A percentile compares a stretch with the other conserved stretches of the same genome.
These are phyloP conservation scores for Neofusicoccum parvum DNA, from an alignment of 2,329 filamentous ascomycete genomes.

Conservation along the genomic window DNA sequence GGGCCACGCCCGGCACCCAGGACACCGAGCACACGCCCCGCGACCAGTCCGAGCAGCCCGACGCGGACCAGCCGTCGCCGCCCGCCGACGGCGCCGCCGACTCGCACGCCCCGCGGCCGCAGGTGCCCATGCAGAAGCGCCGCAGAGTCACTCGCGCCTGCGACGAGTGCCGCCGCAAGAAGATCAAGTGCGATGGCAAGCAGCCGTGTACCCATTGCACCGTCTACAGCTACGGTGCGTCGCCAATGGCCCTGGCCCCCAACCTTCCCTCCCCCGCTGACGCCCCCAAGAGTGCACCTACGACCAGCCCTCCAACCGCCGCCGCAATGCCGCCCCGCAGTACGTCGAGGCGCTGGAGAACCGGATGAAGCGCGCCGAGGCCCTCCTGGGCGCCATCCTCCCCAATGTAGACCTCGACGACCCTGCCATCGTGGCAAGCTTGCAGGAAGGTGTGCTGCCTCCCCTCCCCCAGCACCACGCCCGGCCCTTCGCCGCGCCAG, in stretches of 20 bases:
- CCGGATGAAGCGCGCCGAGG: constrained; percentile 80
- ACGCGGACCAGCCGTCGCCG: constrained; percentile 8
- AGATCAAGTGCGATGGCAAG: constrained; percentile 59
- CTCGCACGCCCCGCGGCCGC: not conserved
- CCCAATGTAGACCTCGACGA: constrained; percentile 85
- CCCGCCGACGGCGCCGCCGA: not conserved
- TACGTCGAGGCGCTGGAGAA: constrained; percentile 89
- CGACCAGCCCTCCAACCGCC: constrained; percentile 89
- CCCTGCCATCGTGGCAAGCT: constrained; percentile 74
- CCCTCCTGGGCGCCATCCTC: constrained; percentile 74
- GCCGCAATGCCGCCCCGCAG: constrained; percentile 87
- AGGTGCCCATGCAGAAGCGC: constrained; percentile 33
- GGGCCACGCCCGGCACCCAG: constrained; percentile 5
- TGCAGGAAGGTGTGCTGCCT: constrained; percentile 66
- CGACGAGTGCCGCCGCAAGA: constrained; percentile 49
- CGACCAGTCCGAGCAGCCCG: constrained; percentile 12
- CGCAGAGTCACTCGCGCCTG: constrained; percentile 49
- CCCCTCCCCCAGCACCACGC: constrained; percentile 34
- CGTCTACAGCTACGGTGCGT: constrained; percentile 91
- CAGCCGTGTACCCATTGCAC: constrained; percentile 82
- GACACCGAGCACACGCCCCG: constrained; percentile 14
- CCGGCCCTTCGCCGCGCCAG: constrained; percentile 9
- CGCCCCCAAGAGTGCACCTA: constrained; percentile 80
- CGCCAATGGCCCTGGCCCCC: not conserved
- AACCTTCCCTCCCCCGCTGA: constrained; percentile 6